A percentile compares a stretch with the other conserved stretches of the same genome.
These are phyloP conservation scores for Aspergillus baeticus DNA, from an alignment of 495 filamentous ascomycete genomes.

Conservation along the genomic window DNA sequence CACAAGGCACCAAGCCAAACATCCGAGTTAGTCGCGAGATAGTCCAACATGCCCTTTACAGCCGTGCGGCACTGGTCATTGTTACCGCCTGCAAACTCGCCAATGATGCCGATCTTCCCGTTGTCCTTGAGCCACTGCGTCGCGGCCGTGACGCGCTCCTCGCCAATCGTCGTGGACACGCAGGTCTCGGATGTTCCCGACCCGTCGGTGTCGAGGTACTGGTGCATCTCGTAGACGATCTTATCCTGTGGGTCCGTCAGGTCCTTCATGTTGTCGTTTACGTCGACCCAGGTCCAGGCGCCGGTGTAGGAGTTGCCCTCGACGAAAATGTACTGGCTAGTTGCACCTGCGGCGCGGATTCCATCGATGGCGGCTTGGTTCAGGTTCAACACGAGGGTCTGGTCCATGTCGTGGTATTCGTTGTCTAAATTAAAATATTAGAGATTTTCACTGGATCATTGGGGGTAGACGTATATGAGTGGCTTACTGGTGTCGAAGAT, in stretches of 20 bases:
- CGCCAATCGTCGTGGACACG: conserved; percentile 62
- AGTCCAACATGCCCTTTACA: conserved; percentile 60
- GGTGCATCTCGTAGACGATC: conserved; percentile 54
- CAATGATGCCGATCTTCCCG: conserved; percentile 65
- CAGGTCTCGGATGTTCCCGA: conserved; percentile 62
- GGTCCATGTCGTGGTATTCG: conserved; percentile 73
- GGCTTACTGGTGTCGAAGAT: conserved; percentile 55
- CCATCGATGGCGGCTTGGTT: conserved; percentile 75
- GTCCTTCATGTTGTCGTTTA: conserved; percentile 51
- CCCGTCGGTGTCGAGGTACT: conserved; percentile 54
- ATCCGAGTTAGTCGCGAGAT: conserved; percentile 59
- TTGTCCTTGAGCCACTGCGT: conserved; percentile 70
- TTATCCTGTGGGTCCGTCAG: conserved; percentile 63
- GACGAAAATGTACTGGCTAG: conserved; percentile 69
- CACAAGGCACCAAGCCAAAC: conserved; percentile 72
- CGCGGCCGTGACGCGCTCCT: conserved; percentile 61
- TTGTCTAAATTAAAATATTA: conserved; percentile 54
- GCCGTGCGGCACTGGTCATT: conserved; percentile 64
- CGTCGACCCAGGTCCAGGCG: conserved; percentile 56
- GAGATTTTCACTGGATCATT: no score
- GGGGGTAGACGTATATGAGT: background rate
- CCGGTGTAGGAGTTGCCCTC: conserved; percentile 71
- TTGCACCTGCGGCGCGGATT: conserved; percentile 70
- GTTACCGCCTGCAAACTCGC: conserved; percentile 69
- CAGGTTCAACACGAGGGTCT: conserved; percentile 63